Base-by-base conservation (phyloP, 192 early-diverging fungal species). In the Coemansia sp. region DNA sequence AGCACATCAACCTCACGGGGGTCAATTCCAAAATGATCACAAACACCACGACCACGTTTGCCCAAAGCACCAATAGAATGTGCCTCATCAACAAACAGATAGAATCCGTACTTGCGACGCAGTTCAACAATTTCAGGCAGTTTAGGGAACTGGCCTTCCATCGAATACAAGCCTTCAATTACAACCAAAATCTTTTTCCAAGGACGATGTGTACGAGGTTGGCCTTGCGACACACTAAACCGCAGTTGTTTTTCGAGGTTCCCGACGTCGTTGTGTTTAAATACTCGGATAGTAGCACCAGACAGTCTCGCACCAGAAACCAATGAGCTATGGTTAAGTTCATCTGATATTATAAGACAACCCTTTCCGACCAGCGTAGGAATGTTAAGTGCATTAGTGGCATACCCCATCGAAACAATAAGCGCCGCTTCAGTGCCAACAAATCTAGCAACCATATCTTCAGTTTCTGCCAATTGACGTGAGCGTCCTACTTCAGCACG, bases 171-270 rank as follows among this genome's bases (percentile, higher is more conserved):
- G 33, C 95, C 95, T 70, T 98, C 95, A 24, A 98, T 94, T 22
- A 98, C 87, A 3, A 98, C 87, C 66, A 98, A 74, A 74, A 98
- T 98, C 83, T 98, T 98, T 82, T 96, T 96, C 97, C 97, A 98
- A 11, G 95, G 97, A 25, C 97, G 88, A 74, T 97, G 95, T 7
- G 95, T 98, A 59, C 97, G 87, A 23, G 95, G 95, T 80, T 98
- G 97, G 29, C 97, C 97, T 76, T 95, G 92, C 42, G 93, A 82
- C 65, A 98, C 97, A 64, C 88, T 87, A 62, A 93, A 88, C 36
- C 92, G 88, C 50, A 98, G 85, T 30, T 94, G 85, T 24, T 71
- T 46, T 68, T 95, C 94, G 33, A 98, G 76, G 74, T 92, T 91
- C 5, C 76, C 74, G 39, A 88, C 78, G 72, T 94, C 87, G 82